phyloP scores from a whole-genome alignment of 2,329 filamentous ascomycete species.

The Fusarium udum region DNA sequence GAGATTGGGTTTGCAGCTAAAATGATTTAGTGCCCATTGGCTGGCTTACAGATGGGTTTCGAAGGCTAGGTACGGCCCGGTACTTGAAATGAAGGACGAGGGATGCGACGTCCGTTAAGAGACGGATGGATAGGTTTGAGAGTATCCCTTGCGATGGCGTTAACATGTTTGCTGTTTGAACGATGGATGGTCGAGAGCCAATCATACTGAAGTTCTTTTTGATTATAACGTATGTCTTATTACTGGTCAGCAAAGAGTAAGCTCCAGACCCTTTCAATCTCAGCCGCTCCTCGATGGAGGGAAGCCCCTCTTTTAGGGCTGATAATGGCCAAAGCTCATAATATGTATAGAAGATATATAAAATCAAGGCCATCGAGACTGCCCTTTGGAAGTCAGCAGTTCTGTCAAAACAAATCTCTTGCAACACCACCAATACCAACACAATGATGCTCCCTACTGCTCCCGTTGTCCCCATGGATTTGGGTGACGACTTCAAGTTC shows the following conservation, averaged over 20 bases:
- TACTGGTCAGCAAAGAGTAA: not conserved
- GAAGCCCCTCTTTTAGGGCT: not conserved
- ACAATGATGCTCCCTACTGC: slow-evolving; percentile 19
- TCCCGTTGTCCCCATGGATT: slow-evolving; percentile 19
- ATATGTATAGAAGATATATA: not conserved
- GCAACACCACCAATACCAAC: not conserved
- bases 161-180: not conserved
- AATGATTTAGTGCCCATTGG: not conserved
- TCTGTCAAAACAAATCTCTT: too few species aligned
- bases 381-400: too few species aligned
- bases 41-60: not conserved
- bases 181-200: not conserved
- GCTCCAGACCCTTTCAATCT: not conserved
- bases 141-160: not conserved
- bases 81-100: not conserved
- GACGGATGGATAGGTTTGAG: not conserved
- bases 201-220: not conserved
- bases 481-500: slow-evolving; percentile 27
- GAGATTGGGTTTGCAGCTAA: not conserved
- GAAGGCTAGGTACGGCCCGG: slow-evolving; percentile 17
- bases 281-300: not conserved
- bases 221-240: not conserved
- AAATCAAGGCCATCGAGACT: not conserved
- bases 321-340: not conserved
- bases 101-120: not conserved